These are phyloP conservation scores for Polyporus tsugae DNA, from an alignment of 1,284 basidiomycete species.

Conservation along the genomic window DNA sequence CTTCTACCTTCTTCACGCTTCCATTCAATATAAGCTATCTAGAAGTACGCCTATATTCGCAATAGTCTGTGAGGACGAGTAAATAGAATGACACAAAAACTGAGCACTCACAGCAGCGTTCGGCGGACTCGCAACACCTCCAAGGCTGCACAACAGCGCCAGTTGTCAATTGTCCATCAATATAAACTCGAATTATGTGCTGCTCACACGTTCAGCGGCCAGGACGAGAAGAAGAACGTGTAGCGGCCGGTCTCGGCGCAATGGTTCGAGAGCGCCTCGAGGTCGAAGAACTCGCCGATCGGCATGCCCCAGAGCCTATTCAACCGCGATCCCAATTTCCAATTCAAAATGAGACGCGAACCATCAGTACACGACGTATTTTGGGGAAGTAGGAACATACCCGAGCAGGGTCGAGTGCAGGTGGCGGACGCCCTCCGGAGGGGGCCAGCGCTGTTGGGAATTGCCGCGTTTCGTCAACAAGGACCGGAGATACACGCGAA, in stretches of 20 bases:
- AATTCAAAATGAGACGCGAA: neutral
- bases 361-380: neutral
- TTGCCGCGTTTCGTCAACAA: neutral
- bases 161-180: neutral
- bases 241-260: constrained; percentile 67
- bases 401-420: constrained; percentile 74
- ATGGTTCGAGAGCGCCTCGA: constrained; percentile 64
- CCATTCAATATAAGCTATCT: neutral
- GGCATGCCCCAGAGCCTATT: constrained; percentile 76
- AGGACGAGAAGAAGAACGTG: constrained; percentile 78
- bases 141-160: constrained; percentile 32
- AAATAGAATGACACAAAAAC: neutral
- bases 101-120: constrained; percentile 68
- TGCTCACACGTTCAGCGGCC: constrained; percentile 74
- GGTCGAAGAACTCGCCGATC: constrained; percentile 77
- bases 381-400: constrained; percentile 46
- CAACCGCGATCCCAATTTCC: neutral
- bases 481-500: neutral
- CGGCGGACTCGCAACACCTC: constrained; percentile 71
- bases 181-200: neutral
- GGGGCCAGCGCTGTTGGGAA: constrained; percentile 60
- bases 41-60: constrained; percentile 15
- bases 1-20: neutral
- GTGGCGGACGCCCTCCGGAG: constrained; percentile 50
- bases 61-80: neutral